Evolutionary conservation across 2,329 filamentous ascomycete species (phyloP), one percentile per base, ranked within the genome.

Genomic region (Beauveria scarabaeidicola): DNA sequence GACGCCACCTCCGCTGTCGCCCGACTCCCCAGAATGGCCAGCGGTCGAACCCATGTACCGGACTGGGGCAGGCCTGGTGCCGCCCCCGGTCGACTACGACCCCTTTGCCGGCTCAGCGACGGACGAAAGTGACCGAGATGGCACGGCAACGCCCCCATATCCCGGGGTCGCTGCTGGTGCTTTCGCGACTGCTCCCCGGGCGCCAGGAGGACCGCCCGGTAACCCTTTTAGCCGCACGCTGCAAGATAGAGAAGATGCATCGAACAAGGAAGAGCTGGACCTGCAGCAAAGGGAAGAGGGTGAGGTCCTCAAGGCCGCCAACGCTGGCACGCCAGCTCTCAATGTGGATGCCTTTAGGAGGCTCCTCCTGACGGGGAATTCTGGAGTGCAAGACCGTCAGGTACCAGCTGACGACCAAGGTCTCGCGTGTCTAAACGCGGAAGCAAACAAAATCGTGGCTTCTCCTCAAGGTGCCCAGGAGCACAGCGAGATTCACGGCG

Each of bases 311-410:
- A 73, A 70, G 62, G 70, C 69, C 38, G 67, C 67, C 32, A 68
- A 70, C 46, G 64, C 68, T 2, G 65, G 64, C 19, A 78, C 74
- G 64, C 74, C 70, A 19, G 79, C 83, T 0, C 73, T 93, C 63
- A 88, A 94, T 68, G 90, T 93, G 1, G 85, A 90, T 68, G 85
- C 89, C 8, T 94, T 94, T 74, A 86, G 86, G 68, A 81, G 86
- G 61, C 74, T 94, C 62, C 78, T 94, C 52, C 78, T 94, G 74
- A 94, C 89, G 0, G 90, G 90, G 21, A 83, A 85, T 66, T 69
- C 81, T 40, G 80, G 74, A 46, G 15, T 50, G 9, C 62, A 63
- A 44, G 63, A 61, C 29, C 36, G 44, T 11, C n/a, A n/a, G 15
- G 3, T 41, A 25, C 17, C 47, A 21, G 32, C 29, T 17, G 59